phyloP scores from a whole-genome alignment of 768 basidiomycete species.

The Suillus variegatus region DNA sequence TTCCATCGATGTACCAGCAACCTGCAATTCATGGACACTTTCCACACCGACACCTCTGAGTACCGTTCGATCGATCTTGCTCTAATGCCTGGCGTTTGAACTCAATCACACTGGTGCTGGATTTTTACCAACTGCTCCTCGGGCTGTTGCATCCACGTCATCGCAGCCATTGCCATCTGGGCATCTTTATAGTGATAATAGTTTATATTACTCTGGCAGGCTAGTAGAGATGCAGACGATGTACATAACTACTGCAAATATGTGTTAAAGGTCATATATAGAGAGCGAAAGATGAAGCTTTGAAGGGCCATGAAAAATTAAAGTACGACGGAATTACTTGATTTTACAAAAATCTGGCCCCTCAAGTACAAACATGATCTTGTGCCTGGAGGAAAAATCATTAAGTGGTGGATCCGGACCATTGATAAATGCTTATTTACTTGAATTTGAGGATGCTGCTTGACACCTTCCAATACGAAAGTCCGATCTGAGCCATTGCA shows the following conservation, averaged over 20 bases:
- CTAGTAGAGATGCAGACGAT: too few relatives aligned
- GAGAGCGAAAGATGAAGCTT: not conserved
- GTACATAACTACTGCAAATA: too few relatives aligned
- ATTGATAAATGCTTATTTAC: not conserved
- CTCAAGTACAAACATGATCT: not conserved
- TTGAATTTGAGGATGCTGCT: not conserved
- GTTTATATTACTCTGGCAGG: not conserved
- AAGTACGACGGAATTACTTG: not conserved
- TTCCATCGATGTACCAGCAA: slow-evolving; percentile 47
- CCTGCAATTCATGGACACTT: slow-evolving; percentile 69
- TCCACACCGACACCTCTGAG: slow-evolving; percentile 62
- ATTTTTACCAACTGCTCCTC: not conserved
- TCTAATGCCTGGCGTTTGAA: too few relatives aligned
- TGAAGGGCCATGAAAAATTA: not conserved
- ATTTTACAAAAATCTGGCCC: not conserved
- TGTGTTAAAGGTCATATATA: not conserved
- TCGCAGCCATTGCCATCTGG: not conserved
- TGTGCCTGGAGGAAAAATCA: not conserved
- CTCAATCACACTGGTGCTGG: slow-evolving; percentile 37
- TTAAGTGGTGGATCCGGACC: not conserved
- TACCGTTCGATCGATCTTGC: slow-evolving; percentile 58
- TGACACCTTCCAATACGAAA: not conserved
- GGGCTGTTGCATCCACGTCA: not conserved
- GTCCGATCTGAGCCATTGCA: not conserved
- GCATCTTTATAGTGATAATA: not conserved